Conservation (phyloP, 192 early-diverging fungal genomes). For the Entophlyctis luteolus region DNA sequence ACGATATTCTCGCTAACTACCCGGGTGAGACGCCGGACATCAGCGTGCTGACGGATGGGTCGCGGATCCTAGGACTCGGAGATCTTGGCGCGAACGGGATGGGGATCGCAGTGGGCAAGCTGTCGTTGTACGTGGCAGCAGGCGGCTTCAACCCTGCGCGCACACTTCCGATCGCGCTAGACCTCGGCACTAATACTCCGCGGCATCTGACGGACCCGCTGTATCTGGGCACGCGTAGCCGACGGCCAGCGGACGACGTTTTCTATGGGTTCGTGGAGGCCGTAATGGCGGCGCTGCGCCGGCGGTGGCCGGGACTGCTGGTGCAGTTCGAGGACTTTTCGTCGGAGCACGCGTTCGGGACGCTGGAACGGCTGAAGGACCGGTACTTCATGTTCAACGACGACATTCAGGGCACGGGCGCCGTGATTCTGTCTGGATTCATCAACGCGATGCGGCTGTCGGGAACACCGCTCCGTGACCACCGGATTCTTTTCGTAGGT, state of each 20-base stretch:
- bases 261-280: conserved; percentile 83
- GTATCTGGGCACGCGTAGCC: conserved; percentile 78
- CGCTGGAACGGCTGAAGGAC: conserved; percentile 74
- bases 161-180: conserved; percentile 87
- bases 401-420: conserved; percentile 90
- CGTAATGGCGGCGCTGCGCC: conserved; percentile 66
- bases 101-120: conserved; percentile 93
- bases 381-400: conserved; percentile 89
- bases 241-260: conserved; percentile 51
- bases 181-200: conserved; percentile 87
- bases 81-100: conserved; percentile 94
- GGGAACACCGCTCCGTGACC: conserved; percentile 63
- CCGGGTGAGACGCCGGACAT: conserved; percentile 63
- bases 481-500: conserved; percentile 89
- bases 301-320: conserved; percentile 73
- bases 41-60: conserved; percentile 93
- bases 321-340: conserved; percentile 98
- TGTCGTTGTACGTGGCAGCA: conserved; percentile 72
- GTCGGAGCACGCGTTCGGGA: conserved; percentile 84
- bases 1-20: conserved; percentile 77
- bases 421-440: conserved; percentile 87
- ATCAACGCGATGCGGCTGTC: conserved; percentile 69
- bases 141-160: conserved; percentile 77
- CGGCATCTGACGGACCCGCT: conserved; percentile 79
- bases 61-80: conserved; percentile 88